Evolutionary conservation across 2,329 filamentous ascomycete species (phyloP), one percentile per base, ranked within the genome.

Genomic region (Clarireedia paspali): DNA sequence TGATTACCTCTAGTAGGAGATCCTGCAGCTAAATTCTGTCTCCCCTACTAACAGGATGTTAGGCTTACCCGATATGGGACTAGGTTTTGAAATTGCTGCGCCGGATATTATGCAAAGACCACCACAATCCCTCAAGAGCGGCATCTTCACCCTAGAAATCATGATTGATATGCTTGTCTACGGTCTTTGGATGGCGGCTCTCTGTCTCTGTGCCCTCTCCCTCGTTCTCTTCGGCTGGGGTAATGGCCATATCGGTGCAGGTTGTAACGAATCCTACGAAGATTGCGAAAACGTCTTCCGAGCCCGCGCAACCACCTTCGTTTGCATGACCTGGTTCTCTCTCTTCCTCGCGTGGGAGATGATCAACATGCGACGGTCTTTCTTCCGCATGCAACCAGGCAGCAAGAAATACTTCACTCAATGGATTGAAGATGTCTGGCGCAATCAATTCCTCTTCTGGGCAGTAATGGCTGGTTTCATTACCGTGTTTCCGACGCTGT

Each of bases 261-360:
- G 76, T 49, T 89, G 85, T 69, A 89, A 89, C 72, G 75, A 80
- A 46, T 62, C 62, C 10, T 83, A 83, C 45, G 66, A 73, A 0
- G 66, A 70, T 5, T 89, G 86, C 67, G 77, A 83, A 27, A 77
- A 77, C 0, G 83, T 88, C 6, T 89, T 86, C 76, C 82, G 83
- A 17, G 87, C 86, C 0, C 82, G 87, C 14, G 84, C 85, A 0
- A 88, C 87, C 0, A 86, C 83, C 4, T 90, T 90, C 66, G 85
- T 84, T 34, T 87, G 81, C 62, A 76, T 90, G 52, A 90, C 86
- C 0, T 90, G 87, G 86, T 86, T 85, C 63, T 84, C 85, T 0
- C 77, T 90, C 17, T 88, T 90, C 73, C 75, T 89, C 5, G 87
- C 88, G 0, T 91, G 87, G 87, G 86, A 91, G 69, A 86, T 89